Percentiles rank a stretch among this genome's conserved stretches.
Evolutionary conservation across 73 alveolate genomes (phyloP).

Genomic region (Breviolum minutum): DNA sequence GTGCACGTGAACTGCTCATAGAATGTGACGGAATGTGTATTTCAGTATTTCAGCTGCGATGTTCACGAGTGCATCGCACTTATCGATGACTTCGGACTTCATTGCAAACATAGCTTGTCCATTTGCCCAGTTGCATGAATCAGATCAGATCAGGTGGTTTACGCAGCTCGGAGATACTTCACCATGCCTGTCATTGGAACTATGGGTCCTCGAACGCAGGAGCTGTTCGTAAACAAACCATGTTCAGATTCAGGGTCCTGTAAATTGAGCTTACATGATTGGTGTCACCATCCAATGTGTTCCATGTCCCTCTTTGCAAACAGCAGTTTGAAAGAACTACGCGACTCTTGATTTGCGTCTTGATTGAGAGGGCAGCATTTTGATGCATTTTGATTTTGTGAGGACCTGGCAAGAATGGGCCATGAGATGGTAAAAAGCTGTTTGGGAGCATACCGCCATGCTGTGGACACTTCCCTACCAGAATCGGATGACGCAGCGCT

Average conservation of each 20-base stretch:
- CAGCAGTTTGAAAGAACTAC: too few species aligned
- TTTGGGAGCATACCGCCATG: constrained; percentile 84
- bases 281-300: neutral
- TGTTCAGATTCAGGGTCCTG: neutral
- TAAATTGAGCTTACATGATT: neutral
- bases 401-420: constrained; percentile 84
- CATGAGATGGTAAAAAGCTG: constrained; percentile 67
- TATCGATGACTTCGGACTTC: too few species aligned
- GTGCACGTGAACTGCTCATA: neutral
- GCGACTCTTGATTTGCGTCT: too few species aligned
- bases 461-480: constrained; percentile 57
- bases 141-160: constrained; percentile 2
- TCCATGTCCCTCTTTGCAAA: neutral
- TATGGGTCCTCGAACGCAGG: constrained; percentile 84
- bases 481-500: constrained; percentile 41
- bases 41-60: neutral
- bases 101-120: too few species aligned
- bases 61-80: too few species aligned
- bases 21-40: neutral
- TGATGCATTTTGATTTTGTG: neutral
- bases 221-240: neutral
- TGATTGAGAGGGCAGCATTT: too few species aligned
- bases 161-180: constrained; percentile 42
- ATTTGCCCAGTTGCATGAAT: too few species aligned
- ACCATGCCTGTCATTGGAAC: constrained; percentile 77